These are phyloP conservation scores for Pinus taeda DNA, from an alignment of 75 land plant genomes.

Conservation along the genomic window DNA sequence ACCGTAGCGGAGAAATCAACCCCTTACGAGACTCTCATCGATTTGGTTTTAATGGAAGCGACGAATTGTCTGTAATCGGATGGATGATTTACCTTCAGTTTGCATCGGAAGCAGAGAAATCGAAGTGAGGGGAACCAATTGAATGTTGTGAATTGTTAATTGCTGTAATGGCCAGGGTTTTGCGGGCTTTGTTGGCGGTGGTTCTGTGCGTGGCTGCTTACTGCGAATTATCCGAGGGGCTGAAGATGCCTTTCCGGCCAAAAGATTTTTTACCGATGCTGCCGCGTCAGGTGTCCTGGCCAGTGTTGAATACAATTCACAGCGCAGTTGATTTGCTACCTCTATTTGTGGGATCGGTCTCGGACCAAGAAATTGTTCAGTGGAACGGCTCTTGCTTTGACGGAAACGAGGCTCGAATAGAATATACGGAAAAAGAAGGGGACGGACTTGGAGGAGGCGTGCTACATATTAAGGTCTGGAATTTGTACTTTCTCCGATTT, in stretches of 20 bases:
- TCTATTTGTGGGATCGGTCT: conserved; percentile 67
- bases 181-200: too few relatives aligned
- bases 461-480: conserved; percentile 39
- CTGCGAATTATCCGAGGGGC: conserved; percentile 10
- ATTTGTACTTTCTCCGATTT: too few relatives aligned
- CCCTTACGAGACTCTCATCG: too few relatives aligned
- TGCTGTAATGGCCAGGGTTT: too few relatives aligned
- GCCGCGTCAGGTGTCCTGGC: conserved; percentile 84
- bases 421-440: conserved; percentile 38
- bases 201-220: too few relatives aligned
- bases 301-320: conserved; percentile 74
- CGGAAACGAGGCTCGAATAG: conserved; percentile 64
- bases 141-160: too few relatives aligned
- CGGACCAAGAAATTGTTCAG: conserved; percentile 32
- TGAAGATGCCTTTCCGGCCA: conserved; percentile 63
- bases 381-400: conserved; percentile 92
- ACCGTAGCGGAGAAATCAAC: too few relatives aligned
- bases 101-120: too few relatives aligned
- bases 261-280: conserved; percentile 81
- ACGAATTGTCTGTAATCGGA: too few relatives aligned
- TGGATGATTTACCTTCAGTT: too few relatives aligned
- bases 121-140: too few relatives aligned
- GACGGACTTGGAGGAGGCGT: conserved; percentile 49
- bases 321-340: conserved; percentile 88
- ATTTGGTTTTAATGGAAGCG: too few relatives aligned